These are phyloP conservation scores for Yamadazyma scolyti DNA, from an alignment of 805 yeast species.

Conservation along the genomic window DNA sequence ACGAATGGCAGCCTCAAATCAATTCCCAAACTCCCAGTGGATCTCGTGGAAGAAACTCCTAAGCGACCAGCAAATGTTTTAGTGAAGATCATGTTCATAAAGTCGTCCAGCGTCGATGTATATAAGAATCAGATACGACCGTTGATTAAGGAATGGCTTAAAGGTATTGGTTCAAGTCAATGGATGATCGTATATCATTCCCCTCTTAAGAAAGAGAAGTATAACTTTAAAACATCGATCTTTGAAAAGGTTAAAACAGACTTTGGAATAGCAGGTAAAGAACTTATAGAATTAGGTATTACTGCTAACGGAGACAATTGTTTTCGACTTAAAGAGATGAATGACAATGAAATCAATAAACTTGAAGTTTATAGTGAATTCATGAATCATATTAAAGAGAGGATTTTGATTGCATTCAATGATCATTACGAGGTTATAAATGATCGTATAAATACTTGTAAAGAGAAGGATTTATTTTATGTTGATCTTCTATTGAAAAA, in stretches of 20 bases:
- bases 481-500: constrained; percentile 6
- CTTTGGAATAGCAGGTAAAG: constrained; percentile 27
- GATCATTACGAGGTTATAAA: constrained; percentile 43
- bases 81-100: constrained; percentile 65
- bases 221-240: constrained; percentile 43
- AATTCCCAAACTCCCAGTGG: constrained; percentile 54
- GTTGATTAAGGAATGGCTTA: constrained; percentile 76
- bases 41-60: constrained; percentile 57
- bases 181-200: constrained; percentile 60
- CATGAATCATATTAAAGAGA: constrained; percentile 14
- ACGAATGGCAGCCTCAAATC: constrained; percentile 48
- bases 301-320: constrained; percentile 30
- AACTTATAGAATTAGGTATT: constrained; percentile 2
- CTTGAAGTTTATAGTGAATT: constrained; percentile 51
- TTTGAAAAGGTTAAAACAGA: constrained; percentile 55
- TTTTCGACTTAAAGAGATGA: constrained; percentile 34
- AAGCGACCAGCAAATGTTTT: constrained; percentile 39
- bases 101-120: constrained; percentile 62
- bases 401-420: constrained; percentile 16
- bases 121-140: constrained; percentile 82
- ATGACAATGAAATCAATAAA: constrained; percentile 30
- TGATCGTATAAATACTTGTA: neutral
- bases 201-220: constrained; percentile 34
- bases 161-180: constrained; percentile 42
- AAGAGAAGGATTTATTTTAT: constrained; percentile 6